Evolutionary conservation across 495 filamentous ascomycete genomes (phyloP).

Genomic region (Talaromyces wortmannii): DNA sequence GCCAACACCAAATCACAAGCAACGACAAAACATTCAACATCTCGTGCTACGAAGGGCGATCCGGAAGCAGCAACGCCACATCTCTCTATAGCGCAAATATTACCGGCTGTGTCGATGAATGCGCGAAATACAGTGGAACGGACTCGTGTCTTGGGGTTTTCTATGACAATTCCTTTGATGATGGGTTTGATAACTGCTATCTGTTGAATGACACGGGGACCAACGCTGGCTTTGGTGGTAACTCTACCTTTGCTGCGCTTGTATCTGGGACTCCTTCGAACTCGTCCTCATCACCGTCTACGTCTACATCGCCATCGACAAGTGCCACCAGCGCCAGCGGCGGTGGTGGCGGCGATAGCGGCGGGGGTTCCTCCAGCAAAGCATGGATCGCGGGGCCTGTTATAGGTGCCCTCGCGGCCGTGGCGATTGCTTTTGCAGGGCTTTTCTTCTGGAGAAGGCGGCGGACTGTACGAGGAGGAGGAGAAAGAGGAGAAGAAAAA

Average conservation of each 20-base stretch:
- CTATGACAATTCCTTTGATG: constrained; percentile 1
- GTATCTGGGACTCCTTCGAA: not conserved
- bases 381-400: constrained; percentile 2
- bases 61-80: not conserved
- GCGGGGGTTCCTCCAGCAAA: not conserved
- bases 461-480: not conserved
- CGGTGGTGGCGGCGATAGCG: not conserved
- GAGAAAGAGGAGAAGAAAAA: constrained; percentile 2
- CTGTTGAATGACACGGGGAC: not conserved
- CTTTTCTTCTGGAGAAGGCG: not conserved
- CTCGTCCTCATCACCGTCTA: not conserved
- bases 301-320: not conserved
- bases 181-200: constrained; percentile 1
- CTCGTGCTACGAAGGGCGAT: constrained; percentile 1
- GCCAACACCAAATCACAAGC: not conserved
- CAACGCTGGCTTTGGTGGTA: not conserved
- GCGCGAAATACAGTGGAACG: not conserved
- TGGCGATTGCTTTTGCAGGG: constrained; percentile 15
- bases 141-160: constrained; percentile 1
- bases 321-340: not conserved
- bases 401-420: not conserved
- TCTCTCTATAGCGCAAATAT: constrained; percentile 3
- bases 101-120: not conserved
- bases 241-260: constrained; percentile 1
- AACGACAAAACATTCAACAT: not conserved